These are phyloP conservation scores for Mycena kentingensis DNA, from an alignment of 768 basidiomycete species.

Conservation along the genomic window DNA sequence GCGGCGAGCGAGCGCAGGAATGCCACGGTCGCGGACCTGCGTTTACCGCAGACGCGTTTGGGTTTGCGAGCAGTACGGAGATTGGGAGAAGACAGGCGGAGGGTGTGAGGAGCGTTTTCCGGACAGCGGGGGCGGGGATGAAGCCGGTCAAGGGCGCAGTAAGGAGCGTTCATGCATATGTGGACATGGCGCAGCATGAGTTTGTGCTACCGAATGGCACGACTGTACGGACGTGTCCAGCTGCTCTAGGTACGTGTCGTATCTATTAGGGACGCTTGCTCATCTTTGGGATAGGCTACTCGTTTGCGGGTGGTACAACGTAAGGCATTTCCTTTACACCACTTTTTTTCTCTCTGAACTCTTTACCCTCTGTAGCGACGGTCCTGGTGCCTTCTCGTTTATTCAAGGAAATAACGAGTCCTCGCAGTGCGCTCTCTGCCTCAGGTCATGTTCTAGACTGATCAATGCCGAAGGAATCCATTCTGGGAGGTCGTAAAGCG, in stretches of 20 bases:
- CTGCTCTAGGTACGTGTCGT: constrained; percentile 62
- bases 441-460: constrained; percentile 3
- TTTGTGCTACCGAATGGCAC: constrained; percentile 71
- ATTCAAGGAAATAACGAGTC: constrained; percentile 68
- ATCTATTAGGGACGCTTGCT: background rate
- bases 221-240: constrained; percentile 69
- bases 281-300: constrained; percentile 51
- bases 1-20: constrained; percentile 63
- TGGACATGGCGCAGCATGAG: constrained; percentile 70
- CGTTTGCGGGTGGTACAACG: constrained; percentile 83
- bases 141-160: constrained; percentile 58
- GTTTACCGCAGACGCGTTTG: constrained; percentile 26
- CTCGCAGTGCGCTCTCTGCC: constrained; percentile 48
- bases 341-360: no score
- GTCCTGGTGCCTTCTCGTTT: constrained; percentile 80
- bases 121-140: constrained; percentile 33
- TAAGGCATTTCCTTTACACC: constrained; percentile 39
- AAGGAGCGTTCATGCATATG: constrained; percentile 65
- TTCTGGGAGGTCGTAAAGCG: constrained; percentile 79
- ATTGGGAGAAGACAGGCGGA: constrained; percentile 70
- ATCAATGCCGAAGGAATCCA: constrained; percentile 53
- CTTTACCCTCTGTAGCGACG: constrained; percentile 50
- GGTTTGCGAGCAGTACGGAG: constrained; percentile 67
- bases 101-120: constrained; percentile 66
- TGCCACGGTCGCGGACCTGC: constrained; percentile 56